Evolutionary conservation across 2,329 filamentous ascomycete genomes (phyloP).

Genomic region (Apiospora hydei): DNA sequence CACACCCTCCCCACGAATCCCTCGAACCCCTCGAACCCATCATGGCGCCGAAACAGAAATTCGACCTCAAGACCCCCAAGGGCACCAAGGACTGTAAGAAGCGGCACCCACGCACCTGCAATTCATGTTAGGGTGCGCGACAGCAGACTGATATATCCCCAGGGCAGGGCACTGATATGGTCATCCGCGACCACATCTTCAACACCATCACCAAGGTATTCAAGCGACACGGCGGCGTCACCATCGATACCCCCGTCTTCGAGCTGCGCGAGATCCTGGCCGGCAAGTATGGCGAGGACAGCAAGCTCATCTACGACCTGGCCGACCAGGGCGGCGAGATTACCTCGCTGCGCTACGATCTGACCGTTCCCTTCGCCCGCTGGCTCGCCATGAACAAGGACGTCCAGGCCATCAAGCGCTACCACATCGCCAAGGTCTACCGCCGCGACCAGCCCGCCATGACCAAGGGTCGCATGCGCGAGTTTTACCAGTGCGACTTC

Average conservation of each 20-base stretch:
- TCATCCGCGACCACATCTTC: slow-evolving; percentile 83
- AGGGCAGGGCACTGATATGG: slow-evolving; percentile 78
- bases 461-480: slow-evolving; percentile 78
- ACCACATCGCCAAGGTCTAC: slow-evolving; percentile 83
- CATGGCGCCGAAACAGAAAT: slow-evolving; percentile 55
- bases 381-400: slow-evolving; percentile 79
- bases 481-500: slow-evolving; percentile 85
- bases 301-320: slow-evolving; percentile 78
- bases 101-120: not conserved
- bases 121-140: not conserved
- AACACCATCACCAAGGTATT: slow-evolving; percentile 49
- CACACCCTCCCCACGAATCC: slow-evolving; percentile 19
- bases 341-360: slow-evolving; percentile 81
- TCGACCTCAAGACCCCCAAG: slow-evolving; percentile 87
- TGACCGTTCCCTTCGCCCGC: slow-evolving; percentile 80
- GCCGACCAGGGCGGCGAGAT: slow-evolving; percentile 85
- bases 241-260: slow-evolving; percentile 76
- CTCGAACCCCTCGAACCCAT: slow-evolving; percentile 22
- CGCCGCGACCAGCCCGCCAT: slow-evolving; percentile 80
- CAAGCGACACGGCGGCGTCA: slow-evolving; percentile 73
- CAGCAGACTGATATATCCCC: slow-evolving; percentile 30
- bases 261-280: slow-evolving; percentile 78
- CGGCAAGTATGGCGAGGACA: slow-evolving; percentile 57
- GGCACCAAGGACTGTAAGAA: slow-evolving; percentile 81
- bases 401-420: slow-evolving; percentile 75